These are phyloP conservation scores for Fusarium sororula DNA, from an alignment of 2,329 filamentous ascomycete species.

Conservation along the genomic window DNA sequence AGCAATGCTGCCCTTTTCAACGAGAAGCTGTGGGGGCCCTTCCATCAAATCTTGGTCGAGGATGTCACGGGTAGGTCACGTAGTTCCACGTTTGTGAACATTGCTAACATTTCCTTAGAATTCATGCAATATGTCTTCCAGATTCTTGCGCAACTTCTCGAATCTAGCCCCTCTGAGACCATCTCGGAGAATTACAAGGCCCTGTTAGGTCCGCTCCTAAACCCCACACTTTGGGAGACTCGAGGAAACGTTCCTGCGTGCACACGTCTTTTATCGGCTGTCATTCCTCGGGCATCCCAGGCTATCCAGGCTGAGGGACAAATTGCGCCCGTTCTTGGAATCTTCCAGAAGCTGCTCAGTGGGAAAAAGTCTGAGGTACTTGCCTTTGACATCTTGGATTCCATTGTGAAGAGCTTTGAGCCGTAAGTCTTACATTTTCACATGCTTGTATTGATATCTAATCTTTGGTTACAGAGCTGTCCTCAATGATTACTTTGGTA, in stretches of 20 bases:
- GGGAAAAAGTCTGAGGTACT: constrained; percentile 86
- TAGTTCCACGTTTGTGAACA: neutral
- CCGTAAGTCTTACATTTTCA: constrained; percentile 60
- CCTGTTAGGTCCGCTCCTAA: constrained; percentile 80
- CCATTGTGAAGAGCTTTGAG: constrained; percentile 77
- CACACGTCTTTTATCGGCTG: constrained; percentile 82
- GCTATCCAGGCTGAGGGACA: constrained; percentile 82
- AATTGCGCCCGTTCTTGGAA: constrained; percentile 87
- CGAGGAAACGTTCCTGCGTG: constrained; percentile 93
- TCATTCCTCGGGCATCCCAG: constrained; percentile 80
- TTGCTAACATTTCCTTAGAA: constrained; percentile 63
- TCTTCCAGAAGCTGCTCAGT: constrained; percentile 89
- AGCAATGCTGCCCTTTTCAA: constrained; percentile 79
- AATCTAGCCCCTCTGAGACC: constrained; percentile 81
- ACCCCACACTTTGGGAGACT: constrained; percentile 87
- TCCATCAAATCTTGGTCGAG: constrained; percentile 80
- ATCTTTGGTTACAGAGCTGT: constrained; percentile 57
- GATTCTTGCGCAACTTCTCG: constrained; percentile 88
- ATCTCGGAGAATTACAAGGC: constrained; percentile 84
- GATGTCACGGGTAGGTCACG: constrained; percentile 75
- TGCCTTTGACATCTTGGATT: constrained; percentile 90
- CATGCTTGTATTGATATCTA: constrained; percentile 19
- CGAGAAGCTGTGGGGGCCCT: constrained; percentile 81
- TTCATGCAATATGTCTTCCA: constrained; percentile 98
- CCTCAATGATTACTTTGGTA: constrained; percentile 79